A percentile compares a stretch with the other conserved stretches of the same genome.
These are phyloP conservation scores for Corchorus capsularis DNA, from an alignment of 345 rosid species.

Conservation along the genomic window DNA sequence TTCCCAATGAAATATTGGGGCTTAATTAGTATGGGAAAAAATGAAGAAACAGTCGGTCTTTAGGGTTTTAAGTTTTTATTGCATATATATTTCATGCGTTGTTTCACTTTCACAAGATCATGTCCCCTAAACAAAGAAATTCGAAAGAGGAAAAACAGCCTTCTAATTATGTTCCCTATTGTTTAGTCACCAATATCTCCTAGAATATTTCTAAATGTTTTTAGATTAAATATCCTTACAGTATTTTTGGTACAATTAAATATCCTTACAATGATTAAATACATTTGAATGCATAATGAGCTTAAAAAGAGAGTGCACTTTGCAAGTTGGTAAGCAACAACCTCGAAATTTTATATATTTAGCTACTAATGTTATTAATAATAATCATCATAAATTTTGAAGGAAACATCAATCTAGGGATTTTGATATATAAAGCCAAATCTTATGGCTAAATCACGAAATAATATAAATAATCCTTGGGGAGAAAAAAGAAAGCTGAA, in stretches of 20 bases:
- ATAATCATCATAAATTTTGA: too few relatives aligned
- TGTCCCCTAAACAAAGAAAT: neutral
- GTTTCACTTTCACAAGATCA: neutral
- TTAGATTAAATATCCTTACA: neutral
- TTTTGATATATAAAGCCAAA: neutral
- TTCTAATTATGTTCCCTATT: neutral
- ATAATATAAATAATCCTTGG: neutral
- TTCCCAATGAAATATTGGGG: too few relatives aligned
- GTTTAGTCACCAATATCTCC: neutral
- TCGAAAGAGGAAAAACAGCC: neutral
- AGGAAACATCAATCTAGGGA: neutral
- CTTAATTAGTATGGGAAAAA: too few relatives aligned
- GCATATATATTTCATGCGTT: neutral
- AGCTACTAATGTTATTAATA: neutral
- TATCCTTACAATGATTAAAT: too few relatives aligned
- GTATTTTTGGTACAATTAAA: too few relatives aligned
- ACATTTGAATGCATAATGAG: too few relatives aligned
- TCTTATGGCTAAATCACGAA: neutral
- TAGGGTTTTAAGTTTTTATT: neutral
- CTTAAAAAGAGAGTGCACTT: neutral
- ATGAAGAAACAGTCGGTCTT: neutral
- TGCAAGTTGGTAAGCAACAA: neutral
- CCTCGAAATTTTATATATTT: neutral
- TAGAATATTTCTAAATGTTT: neutral
- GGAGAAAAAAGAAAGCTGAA: neutral